A percentile compares a stretch with the other conserved stretches of the same genome.
Evolutionary conservation across 192 early-diverging fungal genomes (phyloP).

Genomic region (Geranomyces variabilis): DNA sequence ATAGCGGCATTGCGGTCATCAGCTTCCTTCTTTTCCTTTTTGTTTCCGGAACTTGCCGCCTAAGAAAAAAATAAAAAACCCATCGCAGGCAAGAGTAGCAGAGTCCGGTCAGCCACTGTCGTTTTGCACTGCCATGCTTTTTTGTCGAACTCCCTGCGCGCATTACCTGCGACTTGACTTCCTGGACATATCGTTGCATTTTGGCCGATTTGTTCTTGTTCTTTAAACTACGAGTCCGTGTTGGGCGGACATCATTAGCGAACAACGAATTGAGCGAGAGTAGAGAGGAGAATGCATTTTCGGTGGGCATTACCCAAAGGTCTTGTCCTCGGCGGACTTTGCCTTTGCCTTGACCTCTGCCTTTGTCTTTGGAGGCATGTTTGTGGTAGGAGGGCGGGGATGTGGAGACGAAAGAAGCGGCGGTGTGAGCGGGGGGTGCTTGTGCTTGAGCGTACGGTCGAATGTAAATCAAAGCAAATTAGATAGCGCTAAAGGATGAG

Average conservation of each 20-base stretch:
- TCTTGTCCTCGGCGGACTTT: slow-evolving; percentile 30
- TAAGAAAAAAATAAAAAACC: slow-evolving; percentile 1
- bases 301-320: not conserved
- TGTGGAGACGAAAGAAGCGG: no score
- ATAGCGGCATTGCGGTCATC: slow-evolving; percentile 67
- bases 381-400: no score
- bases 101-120: no score
- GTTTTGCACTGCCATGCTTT: no score
- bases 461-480: no score
- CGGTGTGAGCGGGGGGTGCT: no score
- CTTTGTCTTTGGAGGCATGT: slow-evolving; percentile 32
- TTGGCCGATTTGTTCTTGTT: slow-evolving; percentile 98
- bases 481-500: no score
- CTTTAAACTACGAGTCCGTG: no score
- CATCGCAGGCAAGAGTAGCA: no score
- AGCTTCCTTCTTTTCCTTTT: slow-evolving; percentile 58
- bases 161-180: slow-evolving; percentile 79
- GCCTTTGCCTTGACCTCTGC: slow-evolving; percentile 19
- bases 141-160: no score
- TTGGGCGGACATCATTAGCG: slow-evolving; percentile 88
- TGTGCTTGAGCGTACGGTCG: no score
- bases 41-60: slow-evolving; percentile 54
- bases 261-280: not conserved
- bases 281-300: not conserved
- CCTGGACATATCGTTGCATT: slow-evolving; percentile 85